These are phyloP conservation scores for Colletotrichum australisinense DNA, from an alignment of 2,329 filamentous ascomycete species.

Conservation along the genomic window DNA sequence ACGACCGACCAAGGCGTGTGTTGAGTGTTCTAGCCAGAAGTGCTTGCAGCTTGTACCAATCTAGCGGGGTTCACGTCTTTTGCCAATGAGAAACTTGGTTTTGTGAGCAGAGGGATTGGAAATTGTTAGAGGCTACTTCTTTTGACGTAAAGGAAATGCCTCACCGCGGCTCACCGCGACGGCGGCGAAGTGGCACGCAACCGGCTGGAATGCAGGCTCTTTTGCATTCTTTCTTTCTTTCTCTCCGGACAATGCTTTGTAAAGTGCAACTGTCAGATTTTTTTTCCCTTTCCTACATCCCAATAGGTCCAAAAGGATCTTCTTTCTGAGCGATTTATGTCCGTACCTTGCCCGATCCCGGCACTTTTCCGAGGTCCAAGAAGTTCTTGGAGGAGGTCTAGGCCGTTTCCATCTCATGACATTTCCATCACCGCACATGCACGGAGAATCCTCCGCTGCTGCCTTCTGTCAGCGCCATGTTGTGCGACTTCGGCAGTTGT, in stretches of 20 bases:
- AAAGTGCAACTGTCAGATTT: neutral
- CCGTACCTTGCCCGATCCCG: neutral
- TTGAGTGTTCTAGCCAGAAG: slow-evolving; percentile 22
- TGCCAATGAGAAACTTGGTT: slow-evolving; percentile 3
- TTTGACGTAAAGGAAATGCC: neutral
- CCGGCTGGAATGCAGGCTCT: neutral
- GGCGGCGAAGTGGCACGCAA: slow-evolving; percentile 7
- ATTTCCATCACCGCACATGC: neutral
- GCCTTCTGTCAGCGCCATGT: neutral
- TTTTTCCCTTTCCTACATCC: neutral
- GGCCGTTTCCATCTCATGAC: neutral
- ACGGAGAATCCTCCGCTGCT: slow-evolving; percentile 7
- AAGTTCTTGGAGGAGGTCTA: neutral
- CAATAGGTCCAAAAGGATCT: slow-evolving; percentile 9
- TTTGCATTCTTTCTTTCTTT: neutral
- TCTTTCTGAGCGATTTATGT: slow-evolving; percentile 20
- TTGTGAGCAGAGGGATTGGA: neutral
- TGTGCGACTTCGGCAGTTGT: neutral
- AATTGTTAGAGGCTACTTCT: slow-evolving; percentile 27
- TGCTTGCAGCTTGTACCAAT: slow-evolving; percentile 23
- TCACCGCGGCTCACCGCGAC: slow-evolving; percentile 4
- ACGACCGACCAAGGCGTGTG: neutral
- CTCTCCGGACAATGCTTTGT: slow-evolving; percentile 7
- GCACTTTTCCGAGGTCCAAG: slow-evolving; percentile 7
- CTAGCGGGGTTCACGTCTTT: neutral